Percentiles rank a stretch among this genome's conserved stretches.
Conservation (phyloP, 495 filamentous ascomycete species). For the Aspergillus hancockii region DNA sequence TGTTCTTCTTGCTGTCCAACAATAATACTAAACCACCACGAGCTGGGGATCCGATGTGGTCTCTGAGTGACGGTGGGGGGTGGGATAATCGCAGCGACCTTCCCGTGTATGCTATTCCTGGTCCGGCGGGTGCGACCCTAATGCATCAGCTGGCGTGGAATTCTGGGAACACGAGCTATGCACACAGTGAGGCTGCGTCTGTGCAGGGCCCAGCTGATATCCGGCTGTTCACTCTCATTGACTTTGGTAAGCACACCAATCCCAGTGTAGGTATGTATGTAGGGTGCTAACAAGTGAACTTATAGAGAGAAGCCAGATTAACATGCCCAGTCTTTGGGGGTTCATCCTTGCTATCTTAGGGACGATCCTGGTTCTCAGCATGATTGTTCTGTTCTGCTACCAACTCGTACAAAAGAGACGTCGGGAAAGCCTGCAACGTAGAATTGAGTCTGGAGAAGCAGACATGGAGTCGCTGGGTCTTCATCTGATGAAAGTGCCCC, state of each 20-base stretch:
- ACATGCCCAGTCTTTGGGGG: constrained; percentile 73
- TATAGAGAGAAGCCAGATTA: constrained; percentile 22
- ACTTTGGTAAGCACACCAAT: constrained; percentile 51
- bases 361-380: constrained; percentile 66
- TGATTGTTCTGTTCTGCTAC: constrained; percentile 67
- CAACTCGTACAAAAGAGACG: constrained; percentile 70
- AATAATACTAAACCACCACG: constrained; percentile 63
- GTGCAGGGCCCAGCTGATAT: constrained; percentile 52
- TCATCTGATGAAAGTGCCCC: constrained; percentile 70
- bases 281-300: not conserved
- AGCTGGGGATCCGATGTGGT: constrained; percentile 60
- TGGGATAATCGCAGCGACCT: constrained; percentile 68
- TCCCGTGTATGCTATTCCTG: constrained; percentile 84
- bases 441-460: constrained; percentile 73
- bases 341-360: constrained; percentile 81
- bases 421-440: constrained; percentile 61
- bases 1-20: constrained; percentile 69
- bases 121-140: constrained; percentile 60
- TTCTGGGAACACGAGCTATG: constrained; percentile 65
- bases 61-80: constrained; percentile 57
- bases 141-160: constrained; percentile 74
- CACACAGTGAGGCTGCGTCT: constrained; percentile 34
- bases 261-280: not conserved
- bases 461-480: constrained; percentile 81
- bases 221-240: constrained; percentile 63